Evolutionary conservation across 2,329 filamentous ascomycete species (phyloP), one percentile per base, ranked within the genome.

Genomic region (Zalaria obscura): DNA sequence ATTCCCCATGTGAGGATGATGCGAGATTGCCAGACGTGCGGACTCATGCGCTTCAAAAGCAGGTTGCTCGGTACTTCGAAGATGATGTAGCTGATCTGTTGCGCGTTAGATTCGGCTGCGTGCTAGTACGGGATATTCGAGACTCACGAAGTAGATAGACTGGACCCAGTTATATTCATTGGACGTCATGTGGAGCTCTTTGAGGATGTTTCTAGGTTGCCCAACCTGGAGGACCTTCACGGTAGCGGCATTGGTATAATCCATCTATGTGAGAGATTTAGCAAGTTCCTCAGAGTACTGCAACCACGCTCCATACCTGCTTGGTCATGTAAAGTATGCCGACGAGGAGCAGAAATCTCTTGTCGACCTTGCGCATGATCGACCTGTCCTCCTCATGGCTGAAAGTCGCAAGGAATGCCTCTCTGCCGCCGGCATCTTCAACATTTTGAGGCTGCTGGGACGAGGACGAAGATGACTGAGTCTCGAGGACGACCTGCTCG

Each of bases 31-130:
- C 70, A 72, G 45, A 68, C 61, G 49, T 72, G 72, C 0, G 70
- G 70, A 7, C 73, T 53, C 50, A 35, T 25, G 7, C 25, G 9
- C n/a, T 26, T 35, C 4, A 28, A 25, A 7, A 8, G 11, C 6
- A 36, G 34, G 6, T 72, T 67, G 5, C 69, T 68, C 0, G 67
- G 50, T 1, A 73, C 69, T 0, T 67, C 66, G 1, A 69, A 70
- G 4, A 71, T 48, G 3, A 60, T 62, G 48, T 69, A 75, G 46
- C 74, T 65, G 0, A 68, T 72, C 46, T 75, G 70, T 0, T 75
- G 57, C 37, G n/a, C 11, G 33, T 40, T 11, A 34, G 5, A 33
- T 11, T 31, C 3, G 6, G 10, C 7, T 25, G 10, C 11, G 6
- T 31, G 9, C 28, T 11, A 27, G 18, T 18, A 18, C 18, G n/a